Conservation (phyloP, 768 basidiomycete species). For the Agaricus blazei region DNA sequence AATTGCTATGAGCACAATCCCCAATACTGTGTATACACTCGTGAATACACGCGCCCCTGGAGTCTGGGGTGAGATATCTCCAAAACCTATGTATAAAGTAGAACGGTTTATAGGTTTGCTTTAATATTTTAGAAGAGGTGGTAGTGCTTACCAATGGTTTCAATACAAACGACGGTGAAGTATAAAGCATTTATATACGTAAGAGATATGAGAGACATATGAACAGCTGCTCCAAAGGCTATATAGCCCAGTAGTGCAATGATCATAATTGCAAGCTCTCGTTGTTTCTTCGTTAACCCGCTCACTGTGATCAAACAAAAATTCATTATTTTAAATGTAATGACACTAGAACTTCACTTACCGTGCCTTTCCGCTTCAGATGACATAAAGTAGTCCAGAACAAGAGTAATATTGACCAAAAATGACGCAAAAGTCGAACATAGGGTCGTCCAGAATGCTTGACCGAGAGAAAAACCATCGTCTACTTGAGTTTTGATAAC, state of each 20-base stretch:
- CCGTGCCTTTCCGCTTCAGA: conserved; percentile 48
- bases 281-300: conserved; percentile 76
- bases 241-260: conserved; percentile 72
- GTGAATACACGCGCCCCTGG: conserved; percentile 54
- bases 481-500: conserved; percentile 55
- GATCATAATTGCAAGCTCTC: conserved; percentile 72
- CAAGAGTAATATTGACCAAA: conserved; percentile 62
- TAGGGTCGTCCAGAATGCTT: conserved; percentile 73
- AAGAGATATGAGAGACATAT: conserved; percentile 47
- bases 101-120: background rate
- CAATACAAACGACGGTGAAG: conserved; percentile 69
- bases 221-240: conserved; percentile 63
- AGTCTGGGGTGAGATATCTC: conserved; percentile 59
- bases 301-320: conserved; percentile 41
- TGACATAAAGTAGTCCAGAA: conserved; percentile 54
- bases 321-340: background rate
- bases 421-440: conserved; percentile 67
- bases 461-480: conserved; percentile 66
- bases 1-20: conserved; percentile 60
- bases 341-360: background rate
- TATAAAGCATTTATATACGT: conserved; percentile 74
- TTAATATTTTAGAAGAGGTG: too few species aligned
- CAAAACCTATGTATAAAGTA: conserved; percentile 45
- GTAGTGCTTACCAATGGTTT: conserved; percentile 45
- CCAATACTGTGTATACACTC: conserved; percentile 52